Evolutionary conservation across 495 filamentous ascomycete genomes (phyloP).

Genomic region (Entonaema liquescens): DNA sequence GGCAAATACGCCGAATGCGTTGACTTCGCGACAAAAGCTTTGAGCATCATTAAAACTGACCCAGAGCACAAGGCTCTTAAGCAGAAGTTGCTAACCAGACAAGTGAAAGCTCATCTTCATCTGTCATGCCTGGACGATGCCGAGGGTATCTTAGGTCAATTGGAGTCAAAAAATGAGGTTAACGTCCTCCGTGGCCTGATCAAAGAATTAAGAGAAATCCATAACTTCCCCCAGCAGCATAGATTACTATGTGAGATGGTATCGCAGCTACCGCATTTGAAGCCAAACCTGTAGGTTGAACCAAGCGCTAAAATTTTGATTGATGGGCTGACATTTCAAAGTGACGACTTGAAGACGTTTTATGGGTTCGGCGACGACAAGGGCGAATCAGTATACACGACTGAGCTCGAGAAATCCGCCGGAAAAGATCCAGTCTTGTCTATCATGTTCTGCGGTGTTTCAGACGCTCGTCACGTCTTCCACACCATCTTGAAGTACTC

Average conservation of each 20-base stretch:
- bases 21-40: constrained; percentile 35
- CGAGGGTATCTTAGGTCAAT: constrained; percentile 20
- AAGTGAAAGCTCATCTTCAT: constrained; percentile 45
- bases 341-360: constrained; percentile 31
- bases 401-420: constrained; percentile 18
- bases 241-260: constrained; percentile 18
- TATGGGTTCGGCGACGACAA: constrained; percentile 44
- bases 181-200: constrained; percentile 8
- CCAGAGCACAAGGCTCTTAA: constrained; percentile 9
- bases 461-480: constrained; percentile 48
- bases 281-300: constrained; percentile 35
- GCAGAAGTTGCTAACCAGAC: constrained; percentile 40
- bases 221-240: neutral
- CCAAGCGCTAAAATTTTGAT: neutral
- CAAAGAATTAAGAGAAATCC: neutral
- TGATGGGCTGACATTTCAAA: constrained; percentile 15
- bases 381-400: constrained; percentile 40
- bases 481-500: constrained; percentile 38
- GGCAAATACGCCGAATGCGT: constrained; percentile 45
- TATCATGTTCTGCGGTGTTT: constrained; percentile 48
- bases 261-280: constrained; percentile 40
- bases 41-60: constrained; percentile 28
- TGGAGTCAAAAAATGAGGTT: constrained; percentile 7
- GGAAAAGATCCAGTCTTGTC: constrained; percentile 32
- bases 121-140: constrained; percentile 35